Evolutionary conservation across 140 eudicot genomes (phyloP).

Genomic region (Bidens hawaiensis): DNA sequence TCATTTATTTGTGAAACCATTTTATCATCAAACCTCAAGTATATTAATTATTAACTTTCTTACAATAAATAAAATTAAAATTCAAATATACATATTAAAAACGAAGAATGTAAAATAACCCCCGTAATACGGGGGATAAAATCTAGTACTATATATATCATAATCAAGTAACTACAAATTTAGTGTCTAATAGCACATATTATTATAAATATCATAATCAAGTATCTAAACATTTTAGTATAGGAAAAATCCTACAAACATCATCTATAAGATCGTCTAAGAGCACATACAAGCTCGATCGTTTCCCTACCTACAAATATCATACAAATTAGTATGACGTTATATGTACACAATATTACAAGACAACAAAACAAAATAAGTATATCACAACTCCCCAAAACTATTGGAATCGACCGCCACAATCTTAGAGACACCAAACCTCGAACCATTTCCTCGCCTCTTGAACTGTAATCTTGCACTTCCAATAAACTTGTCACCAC

Average conservation of each 20-base stretch:
- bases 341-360: conserved; percentile 14
- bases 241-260: conserved; percentile 7
- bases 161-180: too few species aligned
- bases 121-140: too few species aligned
- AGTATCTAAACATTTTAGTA: neutral
- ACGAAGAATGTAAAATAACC: too few species aligned
- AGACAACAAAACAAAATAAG: neutral
- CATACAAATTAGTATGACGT: conserved; percentile 15
- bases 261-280: conserved; percentile 29
- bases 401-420: conserved; percentile 46
- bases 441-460: conserved; percentile 26
- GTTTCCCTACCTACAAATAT: conserved; percentile 17
- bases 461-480: conserved; percentile 23
- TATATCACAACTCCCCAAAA: conserved; percentile 34
- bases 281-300: conserved; percentile 34
- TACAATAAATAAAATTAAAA: too few species aligned
- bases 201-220: neutral
- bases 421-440: conserved; percentile 33
- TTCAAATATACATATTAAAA: too few species aligned
- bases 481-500: conserved; percentile 11
- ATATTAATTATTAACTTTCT: too few species aligned
- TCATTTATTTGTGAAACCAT: too few species aligned
- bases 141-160: too few species aligned
- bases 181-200: too few species aligned
- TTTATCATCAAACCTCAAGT: too few species aligned